phyloP scores from a whole-genome alignment of 352 stramenopile genomes.

The Pythium grandisporangium region DNA sequence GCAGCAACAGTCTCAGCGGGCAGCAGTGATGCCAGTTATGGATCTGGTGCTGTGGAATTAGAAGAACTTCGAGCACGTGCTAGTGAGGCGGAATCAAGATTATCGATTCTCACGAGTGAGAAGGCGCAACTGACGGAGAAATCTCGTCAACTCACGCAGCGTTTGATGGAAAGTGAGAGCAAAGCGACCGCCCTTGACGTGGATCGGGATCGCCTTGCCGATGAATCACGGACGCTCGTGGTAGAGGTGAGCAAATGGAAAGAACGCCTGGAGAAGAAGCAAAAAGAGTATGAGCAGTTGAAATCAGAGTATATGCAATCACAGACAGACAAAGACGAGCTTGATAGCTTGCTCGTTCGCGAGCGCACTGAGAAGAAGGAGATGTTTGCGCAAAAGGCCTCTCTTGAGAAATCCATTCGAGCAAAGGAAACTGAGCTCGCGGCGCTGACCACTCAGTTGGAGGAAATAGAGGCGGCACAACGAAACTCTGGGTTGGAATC shows the following conservation, averaged over 20 bases:
- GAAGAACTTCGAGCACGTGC: constrained; percentile 12
- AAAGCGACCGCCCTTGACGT: not conserved
- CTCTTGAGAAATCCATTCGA: constrained; percentile 17
- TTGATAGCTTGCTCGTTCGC: constrained; percentile 12
- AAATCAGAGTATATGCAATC: constrained; percentile 6
- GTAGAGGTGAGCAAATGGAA: constrained; percentile 21
- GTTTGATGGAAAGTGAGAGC: constrained; percentile 11
- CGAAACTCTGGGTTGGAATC: constrained; percentile 9
- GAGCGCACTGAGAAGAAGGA: constrained; percentile 22
- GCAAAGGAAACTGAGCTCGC: constrained; percentile 16
- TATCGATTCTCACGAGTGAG: constrained; percentile 13
- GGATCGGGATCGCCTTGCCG: constrained; percentile 11
- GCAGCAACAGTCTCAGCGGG: not conserved
- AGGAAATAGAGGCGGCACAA: constrained; percentile 14
- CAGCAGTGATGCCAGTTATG: constrained; percentile 5
- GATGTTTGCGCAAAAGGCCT: constrained; percentile 2
- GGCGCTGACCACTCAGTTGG: constrained; percentile 9
- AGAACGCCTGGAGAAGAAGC: constrained; percentile 20
- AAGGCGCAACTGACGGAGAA: constrained; percentile 28
- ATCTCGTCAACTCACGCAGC: constrained; percentile 8
- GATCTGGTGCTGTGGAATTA: too few relatives aligned
- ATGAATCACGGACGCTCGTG: constrained; percentile 9
- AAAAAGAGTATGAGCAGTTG: constrained; percentile 21
- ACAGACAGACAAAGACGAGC: constrained; percentile 21
- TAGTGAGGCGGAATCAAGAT: constrained; percentile 15